Base-by-base conservation (phyloP, 2,329 filamentous ascomycete genomes). In the Fusarium sp. region DNA sequence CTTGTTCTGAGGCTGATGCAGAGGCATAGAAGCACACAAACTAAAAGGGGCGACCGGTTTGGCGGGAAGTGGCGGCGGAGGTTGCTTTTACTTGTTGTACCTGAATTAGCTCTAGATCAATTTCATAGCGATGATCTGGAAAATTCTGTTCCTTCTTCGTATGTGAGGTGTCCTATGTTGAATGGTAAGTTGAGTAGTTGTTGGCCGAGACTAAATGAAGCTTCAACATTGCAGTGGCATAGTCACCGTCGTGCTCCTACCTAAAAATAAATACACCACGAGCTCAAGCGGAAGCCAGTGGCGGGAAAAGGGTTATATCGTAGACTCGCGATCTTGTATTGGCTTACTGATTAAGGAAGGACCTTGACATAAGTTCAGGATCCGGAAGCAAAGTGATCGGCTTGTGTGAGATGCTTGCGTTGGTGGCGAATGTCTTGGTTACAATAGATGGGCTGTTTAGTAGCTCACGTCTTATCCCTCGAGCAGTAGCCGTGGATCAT, bases 11-110 rank as follows among this genome's bases (percentile, higher is more conserved):
- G 10, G 53, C 44, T 52, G 55, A 45, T n/a, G 26, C 44, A 8
- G 26, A 56, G 37, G 50, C 50, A 50, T 46, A 48, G 59, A 45
- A 58, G 63, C n/a, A 50, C 28, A 54, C 39, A 65, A 68, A 58
- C 44, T 45, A 77, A 79, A 79, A 77, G 77, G 75, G 72, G 77
- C 63, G 76, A 79, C 67, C 71, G 75, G 76, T 74, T 79, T 79
- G 78, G 77, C 56, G 74, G 78, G 62, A 67, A 73, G 62, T 77
- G 77, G 77, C 75, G 77, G 77, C 16, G 77, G 77, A 79, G 73
- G 77, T 67, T 74, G 61, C 58, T 69, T 74, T 74, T 63, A 48
- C 53, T 57, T 54, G 51, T 64, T 69, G 18, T 54, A 54, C 28
- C 9, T 43, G 46, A 67, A 63, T 42, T 70, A 65, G 43, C 25